Evolutionary conservation across 345 rosid genomes (phyloP).

Genomic region (Populus tremula): DNA sequence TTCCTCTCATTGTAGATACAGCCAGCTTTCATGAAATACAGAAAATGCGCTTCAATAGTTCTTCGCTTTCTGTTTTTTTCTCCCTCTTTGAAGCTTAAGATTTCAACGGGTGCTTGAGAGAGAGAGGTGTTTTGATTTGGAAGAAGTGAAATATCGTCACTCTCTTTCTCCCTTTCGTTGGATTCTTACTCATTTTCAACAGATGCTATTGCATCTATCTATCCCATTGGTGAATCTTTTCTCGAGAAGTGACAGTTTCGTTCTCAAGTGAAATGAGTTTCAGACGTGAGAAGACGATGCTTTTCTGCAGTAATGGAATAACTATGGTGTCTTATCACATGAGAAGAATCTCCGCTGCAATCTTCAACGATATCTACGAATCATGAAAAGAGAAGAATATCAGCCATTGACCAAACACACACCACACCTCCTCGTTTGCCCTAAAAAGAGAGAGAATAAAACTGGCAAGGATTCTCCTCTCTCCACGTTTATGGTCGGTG

Average conservation of each 20-base stretch:
- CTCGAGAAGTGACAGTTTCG: too few relatives aligned
- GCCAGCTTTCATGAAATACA: background rate
- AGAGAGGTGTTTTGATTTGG: background rate
- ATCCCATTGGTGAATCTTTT: too few relatives aligned
- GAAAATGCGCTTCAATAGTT: background rate
- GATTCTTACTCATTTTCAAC: too few relatives aligned
- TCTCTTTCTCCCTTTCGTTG: too few relatives aligned
- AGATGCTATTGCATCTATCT: too few relatives aligned
- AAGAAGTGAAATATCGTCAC: background rate
- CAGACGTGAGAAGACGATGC: too few relatives aligned
- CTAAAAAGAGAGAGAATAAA: background rate
- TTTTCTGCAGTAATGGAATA: too few relatives aligned
- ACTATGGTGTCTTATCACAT: background rate
- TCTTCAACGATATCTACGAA: slow-evolving; percentile 3
- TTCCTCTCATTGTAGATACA: background rate
- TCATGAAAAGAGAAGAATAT: background rate
- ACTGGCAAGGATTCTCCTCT: slow-evolving; percentile 23
- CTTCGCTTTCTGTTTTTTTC: background rate
- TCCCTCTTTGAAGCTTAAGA: too few relatives aligned
- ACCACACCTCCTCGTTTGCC: background rate
- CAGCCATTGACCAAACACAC: background rate
- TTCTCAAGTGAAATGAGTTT: too few relatives aligned
- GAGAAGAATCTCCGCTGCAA: background rate
- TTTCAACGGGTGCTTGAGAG: too few relatives aligned
- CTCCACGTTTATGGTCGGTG: background rate